Percentiles rank a stretch among this genome's conserved stretches.
Evolutionary conservation across 2,329 filamentous ascomycete genomes (phyloP).

Genomic region (Xylariaceae sp.): DNA sequence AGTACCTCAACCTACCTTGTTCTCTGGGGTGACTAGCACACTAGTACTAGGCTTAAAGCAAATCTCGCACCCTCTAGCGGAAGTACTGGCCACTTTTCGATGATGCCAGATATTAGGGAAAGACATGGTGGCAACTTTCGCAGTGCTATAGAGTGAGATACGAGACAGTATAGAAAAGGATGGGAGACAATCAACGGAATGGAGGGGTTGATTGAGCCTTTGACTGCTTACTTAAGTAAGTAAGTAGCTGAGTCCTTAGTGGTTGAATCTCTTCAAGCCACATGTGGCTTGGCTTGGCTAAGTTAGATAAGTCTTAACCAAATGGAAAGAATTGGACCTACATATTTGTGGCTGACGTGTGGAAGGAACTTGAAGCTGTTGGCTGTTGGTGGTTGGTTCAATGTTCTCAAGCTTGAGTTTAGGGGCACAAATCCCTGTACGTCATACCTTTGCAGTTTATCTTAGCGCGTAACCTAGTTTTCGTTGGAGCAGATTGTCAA

Average conservation of each 20-base stretch:
- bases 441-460: neutral
- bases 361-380: neutral
- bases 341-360: neutral
- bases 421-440: neutral
- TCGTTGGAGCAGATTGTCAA: too few species aligned
- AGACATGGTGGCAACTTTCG: conserved; percentile 47
- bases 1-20: conserved; percentile 64
- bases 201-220: neutral
- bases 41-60: conserved; percentile 88
- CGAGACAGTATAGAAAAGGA: neutral
- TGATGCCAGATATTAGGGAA: conserved; percentile 83
- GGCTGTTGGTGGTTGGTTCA: too few species aligned
- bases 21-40: conserved; percentile 86
- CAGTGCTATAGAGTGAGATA: neutral
- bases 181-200: too few species aligned
- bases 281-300: neutral
- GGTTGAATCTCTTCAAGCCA: neutral
- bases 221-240: too few species aligned
- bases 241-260: neutral
- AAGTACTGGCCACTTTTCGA: conserved; percentile 82
- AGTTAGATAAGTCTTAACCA: too few species aligned
- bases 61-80: conserved; percentile 82
- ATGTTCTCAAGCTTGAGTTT: neutral
- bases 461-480: too few species aligned
- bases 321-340: too few species aligned